phyloP scores from a whole-genome alignment of 208 protist species.

The Leishmania amazonensis region DNA sequence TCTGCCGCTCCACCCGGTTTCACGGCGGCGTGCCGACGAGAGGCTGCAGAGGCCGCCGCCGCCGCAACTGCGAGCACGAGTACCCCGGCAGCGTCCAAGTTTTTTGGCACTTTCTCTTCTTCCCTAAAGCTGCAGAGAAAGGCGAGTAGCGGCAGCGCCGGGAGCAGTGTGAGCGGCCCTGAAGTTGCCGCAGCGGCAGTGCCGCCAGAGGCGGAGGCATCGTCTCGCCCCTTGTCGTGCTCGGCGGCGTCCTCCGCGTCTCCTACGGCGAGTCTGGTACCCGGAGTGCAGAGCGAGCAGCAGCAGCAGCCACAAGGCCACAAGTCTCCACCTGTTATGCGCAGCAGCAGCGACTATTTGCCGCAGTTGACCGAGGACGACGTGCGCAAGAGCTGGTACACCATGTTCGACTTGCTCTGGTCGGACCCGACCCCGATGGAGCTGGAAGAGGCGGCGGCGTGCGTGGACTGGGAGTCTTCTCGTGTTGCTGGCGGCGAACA shows the following conservation, averaged over 20 bases:
- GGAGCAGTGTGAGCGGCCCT: background rate
- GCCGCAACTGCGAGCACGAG: background rate
- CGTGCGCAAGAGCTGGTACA: conserved; percentile 59
- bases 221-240: background rate
- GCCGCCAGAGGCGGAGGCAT: background rate
- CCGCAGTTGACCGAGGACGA: conserved; percentile 31
- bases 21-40: conserved; percentile 23
- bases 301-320: background rate
- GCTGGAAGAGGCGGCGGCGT: conserved; percentile 4
- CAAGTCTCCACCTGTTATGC: background rate
- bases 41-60: conserved; percentile 16
- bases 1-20: conserved; percentile 21
- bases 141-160: background rate
- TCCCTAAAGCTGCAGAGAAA: background rate
- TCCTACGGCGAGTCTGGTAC: background rate
- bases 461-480: background rate
- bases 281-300: background rate
- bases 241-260: background rate
- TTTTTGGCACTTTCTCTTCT: background rate
- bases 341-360: conserved; percentile 17
- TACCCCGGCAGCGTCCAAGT: background rate
- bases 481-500: background rate
- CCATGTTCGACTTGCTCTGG: conserved; percentile 78
- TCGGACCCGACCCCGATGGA: conserved; percentile 73
- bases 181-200: background rate